Percentiles rank a stretch among this genome's conserved stretches.
phyloP scores from a whole-genome alignment of 192 early-diverging fungal species.

The Glomus cerebriforme region DNA sequence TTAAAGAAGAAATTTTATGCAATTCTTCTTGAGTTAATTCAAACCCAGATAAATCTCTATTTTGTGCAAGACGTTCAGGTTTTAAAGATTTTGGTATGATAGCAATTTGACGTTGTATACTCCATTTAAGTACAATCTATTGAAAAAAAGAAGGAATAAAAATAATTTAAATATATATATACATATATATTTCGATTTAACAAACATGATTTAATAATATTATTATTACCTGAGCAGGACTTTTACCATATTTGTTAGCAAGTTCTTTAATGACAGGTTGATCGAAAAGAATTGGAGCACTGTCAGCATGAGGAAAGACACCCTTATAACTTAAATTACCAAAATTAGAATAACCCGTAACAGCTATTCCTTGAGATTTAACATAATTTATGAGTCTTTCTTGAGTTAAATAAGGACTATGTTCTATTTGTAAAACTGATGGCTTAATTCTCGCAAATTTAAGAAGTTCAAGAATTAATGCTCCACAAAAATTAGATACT shows the following conservation, averaged over 20 bases:
- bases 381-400: conserved; percentile 60
- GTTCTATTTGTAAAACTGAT: conserved; percentile 73
- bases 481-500: conserved; percentile 67
- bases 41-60: conserved; percentile 57
- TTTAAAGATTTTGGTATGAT: conserved; percentile 73
- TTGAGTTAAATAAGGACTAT: conserved; percentile 76
- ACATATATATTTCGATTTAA: not conserved
- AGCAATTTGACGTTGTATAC: conserved; percentile 59
- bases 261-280: conserved; percentile 54
- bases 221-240: conserved; percentile 56
- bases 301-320: conserved; percentile 32
- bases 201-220: no score
- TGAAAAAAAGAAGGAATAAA: not conserved
- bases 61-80: conserved; percentile 52
- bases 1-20: conserved; percentile 46
- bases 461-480: conserved; percentile 59
- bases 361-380: conserved; percentile 55
- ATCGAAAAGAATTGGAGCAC: conserved; percentile 46
- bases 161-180: not conserved
- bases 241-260: conserved; percentile 52
- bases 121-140: conserved; percentile 59
- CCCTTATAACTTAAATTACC: conserved; percentile 52
- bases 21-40: conserved; percentile 51
- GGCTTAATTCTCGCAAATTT: conserved; percentile 63
- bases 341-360: conserved; percentile 78